Base-by-base conservation (phyloP, 306 rosid species). In the Acacia crassicarpa region DNA sequence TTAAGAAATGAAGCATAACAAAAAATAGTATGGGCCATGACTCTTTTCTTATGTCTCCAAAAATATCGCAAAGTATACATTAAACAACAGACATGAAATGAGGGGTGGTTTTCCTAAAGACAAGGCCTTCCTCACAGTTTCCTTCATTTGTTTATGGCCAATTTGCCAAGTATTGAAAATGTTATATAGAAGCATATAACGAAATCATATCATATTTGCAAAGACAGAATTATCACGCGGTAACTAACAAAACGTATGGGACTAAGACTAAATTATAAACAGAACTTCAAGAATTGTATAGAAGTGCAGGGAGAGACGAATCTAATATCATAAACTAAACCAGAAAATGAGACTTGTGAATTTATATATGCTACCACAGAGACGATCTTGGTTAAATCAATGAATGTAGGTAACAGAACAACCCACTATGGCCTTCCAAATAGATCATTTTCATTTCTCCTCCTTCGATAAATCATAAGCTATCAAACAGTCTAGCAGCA, bases 361-460 rank as follows among this genome's bases (percentile, higher is more conserved):
- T 79, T 78, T 83, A 77, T 63, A 14, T 30, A 63, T 83, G 83
- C 80, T 83, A 84, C 77, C 75, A 78, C 76, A 84, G 72, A 72
- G 85, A 66, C 78, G 58, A 86, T 67, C 87, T 41, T 73, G 79
- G 70, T 63, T 62, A 78, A 83, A 80, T 81, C 78, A 81, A 88
- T 86, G 85, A 85, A 79, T 74, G 77, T 74, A 17, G 74, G 79
- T 40, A 62, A 82, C 81, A 68, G 69, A 69, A 76, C 80, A 65
- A 78, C 63, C 67, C 63, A 54, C 30, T 73, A 12, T 74, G 75
- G 85, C 79, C 83, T 72, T 69, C 82, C 65, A 14, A 68, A 49
- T 59, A 81, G 80, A 66, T 40, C 75, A 59, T 79, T 66, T 25
- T 38, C 41, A 38, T 38, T 38, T 38, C 76, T 17, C 72, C 79